Base-by-base conservation (phyloP, 306 rosid genomes). In the Prinsepia uniflora region DNA sequence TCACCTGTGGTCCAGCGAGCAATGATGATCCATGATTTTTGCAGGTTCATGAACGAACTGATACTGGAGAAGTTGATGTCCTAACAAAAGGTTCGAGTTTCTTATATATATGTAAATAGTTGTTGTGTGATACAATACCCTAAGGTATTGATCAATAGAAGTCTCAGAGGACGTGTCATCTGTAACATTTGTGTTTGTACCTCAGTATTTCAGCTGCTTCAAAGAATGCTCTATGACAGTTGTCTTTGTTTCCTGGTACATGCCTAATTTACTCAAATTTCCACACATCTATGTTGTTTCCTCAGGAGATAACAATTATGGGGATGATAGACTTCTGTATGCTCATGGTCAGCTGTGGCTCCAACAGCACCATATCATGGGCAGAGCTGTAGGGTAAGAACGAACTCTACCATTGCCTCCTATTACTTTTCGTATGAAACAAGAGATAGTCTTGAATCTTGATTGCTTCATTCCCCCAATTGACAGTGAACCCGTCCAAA, bases 281-380 rank as follows among this genome's bases (percentile, higher is more conserved):
- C 41, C 49, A 36, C 63, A 30, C 44, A 50, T 47, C 2, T 40
- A 39, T 76, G 22, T 64, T 44, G 55, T 64, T 76, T 75, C 62
- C 68, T 81, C 86, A 92, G 98, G 98, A 59, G 98, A 92, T 81
- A 90, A 88, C 79, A 92, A 92, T 70, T 80, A 88, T 30, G 96
- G 87, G 63, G 98, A 92, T 80, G 98, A 92, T 80, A 83, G 98
- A 79, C 88, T 92, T 36, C 82, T 92, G 76, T 92, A 92, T 81
- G 96, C 96, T 73, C 86, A 88, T 3, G 98, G 96, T 77, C 98
- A 92, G 78, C 90, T 88, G 58, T 92, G 98, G 98, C 90, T 92
- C 52, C 88, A 88, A 54, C 77, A 91, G 68, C 98, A 90, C 78
- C 98, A 92, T 75, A 90, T 92, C 65, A 92, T 92, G 96, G 98